phyloP scores from a whole-genome alignment of 1,139 yeast genomes.

The Saccharomyces hybrid region DNA sequence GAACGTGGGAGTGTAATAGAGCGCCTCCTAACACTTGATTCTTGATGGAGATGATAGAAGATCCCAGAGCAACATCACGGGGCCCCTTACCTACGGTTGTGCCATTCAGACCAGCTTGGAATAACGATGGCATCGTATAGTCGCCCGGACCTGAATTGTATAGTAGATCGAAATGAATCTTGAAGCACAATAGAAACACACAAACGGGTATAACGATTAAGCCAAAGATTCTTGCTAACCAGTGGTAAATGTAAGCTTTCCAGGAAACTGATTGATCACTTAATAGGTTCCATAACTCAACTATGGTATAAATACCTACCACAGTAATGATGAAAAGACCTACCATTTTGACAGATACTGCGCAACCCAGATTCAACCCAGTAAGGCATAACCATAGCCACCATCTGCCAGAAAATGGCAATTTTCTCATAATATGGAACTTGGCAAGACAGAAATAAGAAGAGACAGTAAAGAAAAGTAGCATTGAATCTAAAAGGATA shows the following conservation, averaged over 20 bases:
- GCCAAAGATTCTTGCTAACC: conserved; percentile 58
- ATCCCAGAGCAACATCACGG: conserved; percentile 73
- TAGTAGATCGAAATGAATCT: conserved; percentile 66
- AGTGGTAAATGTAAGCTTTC: conserved; percentile 48
- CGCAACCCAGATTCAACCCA: conserved; percentile 67
- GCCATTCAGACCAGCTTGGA: conserved; percentile 88
- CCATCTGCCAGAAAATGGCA: conserved; percentile 75
- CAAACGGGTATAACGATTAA: conserved; percentile 55
- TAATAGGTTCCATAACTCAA: conserved; percentile 62
- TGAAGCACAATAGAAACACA: conserved; percentile 60
- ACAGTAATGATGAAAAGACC: conserved; percentile 69
- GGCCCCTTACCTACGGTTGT: conserved; percentile 82
- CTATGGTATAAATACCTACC: conserved; percentile 69
- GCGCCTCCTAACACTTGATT: conserved; percentile 94
- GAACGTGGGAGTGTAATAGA: conserved; percentile 88
- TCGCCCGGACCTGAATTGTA: conserved; percentile 89
- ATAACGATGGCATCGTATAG: conserved; percentile 92
- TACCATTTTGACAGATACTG: conserved; percentile 78
- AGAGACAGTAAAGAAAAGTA: conserved; percentile 82
- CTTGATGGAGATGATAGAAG: conserved; percentile 72
- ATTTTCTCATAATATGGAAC: conserved; percentile 66
- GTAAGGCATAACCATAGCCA: conserved; percentile 84
- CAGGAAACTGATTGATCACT: conserved; percentile 49
- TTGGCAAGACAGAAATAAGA: conserved; percentile 71
- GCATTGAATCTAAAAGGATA: conserved; percentile 92